Base-by-base conservation (phyloP, 108 stramenopile species). In the Skeletonema marinoi region DNA sequence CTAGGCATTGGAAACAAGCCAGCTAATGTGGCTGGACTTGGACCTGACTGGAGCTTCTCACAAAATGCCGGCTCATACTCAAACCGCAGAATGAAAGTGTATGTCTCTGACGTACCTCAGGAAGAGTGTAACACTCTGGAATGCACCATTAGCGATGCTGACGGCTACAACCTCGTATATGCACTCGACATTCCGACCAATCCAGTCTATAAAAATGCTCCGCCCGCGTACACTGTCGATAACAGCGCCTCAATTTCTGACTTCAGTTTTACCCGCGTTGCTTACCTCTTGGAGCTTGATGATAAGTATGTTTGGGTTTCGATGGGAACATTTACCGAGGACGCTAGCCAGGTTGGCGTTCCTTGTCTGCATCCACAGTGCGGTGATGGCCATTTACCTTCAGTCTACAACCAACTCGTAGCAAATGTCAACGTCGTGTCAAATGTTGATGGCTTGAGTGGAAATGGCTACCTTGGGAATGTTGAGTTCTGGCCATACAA, bases 1-100 rank as follows among this genome's bases (percentile, higher is more conserved):
- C 44, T 65, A 25, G 64, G 64, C 1, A 65, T 65, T 65, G 64
- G 64, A 17, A 65, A 65, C 10, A 65, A 65, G 38, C 64, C 64
- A 65, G 32, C 1, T 19, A 42, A 42, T 65, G 38, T 41, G 44
- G 17, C 8, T 21, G 56, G 56, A 21, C 21, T 58, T 21, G 56
- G 56, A 21, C 64, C 64, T 19, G 64, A 65, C 29, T 65, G 64
- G 64, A 19, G 17, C n/a, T 42, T 65, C 8, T 17, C 64, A 32
- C 17, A 17, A 32, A 65, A 65, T 56, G 64, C 64, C 19, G 9
- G 51, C 44, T 19, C 31, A 17, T 65, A 65, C 64, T 36, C 35
- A 1, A 1, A 1, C 7, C 58, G 58, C 6, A 59, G 1, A 25
- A 25, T 59, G 25, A 59, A 59, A 29, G 58, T 59, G 0, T 59